Percentiles rank a stretch among this genome's conserved stretches.
Conservation (phyloP, 768 basidiomycete genomes). For the Fibroporia radiculosa region DNA sequence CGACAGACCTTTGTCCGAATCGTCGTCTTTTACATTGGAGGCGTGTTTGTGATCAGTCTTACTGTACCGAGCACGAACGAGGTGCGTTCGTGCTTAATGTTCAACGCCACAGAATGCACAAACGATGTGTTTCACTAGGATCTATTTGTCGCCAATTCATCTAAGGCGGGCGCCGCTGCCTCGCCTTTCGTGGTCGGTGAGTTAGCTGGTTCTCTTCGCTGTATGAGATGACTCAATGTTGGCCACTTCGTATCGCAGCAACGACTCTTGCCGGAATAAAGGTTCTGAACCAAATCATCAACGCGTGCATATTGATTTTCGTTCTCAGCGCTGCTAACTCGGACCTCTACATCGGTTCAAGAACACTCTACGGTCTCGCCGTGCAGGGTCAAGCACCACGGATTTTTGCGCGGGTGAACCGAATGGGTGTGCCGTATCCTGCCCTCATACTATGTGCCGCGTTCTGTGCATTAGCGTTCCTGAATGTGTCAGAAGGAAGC, state of each 20-base stretch:
- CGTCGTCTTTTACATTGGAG: constrained; percentile 58
- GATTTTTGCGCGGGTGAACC: constrained; percentile 30
- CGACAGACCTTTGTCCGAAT: constrained; percentile 55
- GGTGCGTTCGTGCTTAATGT: constrained; percentile 17
- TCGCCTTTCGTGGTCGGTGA: constrained; percentile 56
- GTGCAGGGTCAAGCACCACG: constrained; percentile 39
- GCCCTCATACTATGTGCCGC: constrained; percentile 44
- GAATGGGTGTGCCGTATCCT: constrained; percentile 27
- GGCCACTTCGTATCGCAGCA: constrained; percentile 18
- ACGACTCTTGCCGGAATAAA: constrained; percentile 45
- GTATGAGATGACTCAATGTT: background rate
- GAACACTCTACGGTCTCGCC: constrained; percentile 40
- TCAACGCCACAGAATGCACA: background rate
- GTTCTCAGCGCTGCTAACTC: constrained; percentile 57
- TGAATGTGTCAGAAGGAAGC: constrained; percentile 44
- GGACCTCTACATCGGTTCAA: constrained; percentile 48
- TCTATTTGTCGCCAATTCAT: constrained; percentile 32
- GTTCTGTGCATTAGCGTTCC: constrained; percentile 51
- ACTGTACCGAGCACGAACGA: constrained; percentile 56
- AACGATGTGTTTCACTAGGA: constrained; percentile 9
- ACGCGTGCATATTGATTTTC: constrained; percentile 54
- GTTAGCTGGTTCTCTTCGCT: background rate
- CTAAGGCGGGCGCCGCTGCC: constrained; percentile 42
- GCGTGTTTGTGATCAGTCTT: constrained; percentile 66
- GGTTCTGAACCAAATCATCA: constrained; percentile 56